phyloP scores from a whole-genome alignment of 345 rosid genomes.

The Salix arbutifolia region DNA sequence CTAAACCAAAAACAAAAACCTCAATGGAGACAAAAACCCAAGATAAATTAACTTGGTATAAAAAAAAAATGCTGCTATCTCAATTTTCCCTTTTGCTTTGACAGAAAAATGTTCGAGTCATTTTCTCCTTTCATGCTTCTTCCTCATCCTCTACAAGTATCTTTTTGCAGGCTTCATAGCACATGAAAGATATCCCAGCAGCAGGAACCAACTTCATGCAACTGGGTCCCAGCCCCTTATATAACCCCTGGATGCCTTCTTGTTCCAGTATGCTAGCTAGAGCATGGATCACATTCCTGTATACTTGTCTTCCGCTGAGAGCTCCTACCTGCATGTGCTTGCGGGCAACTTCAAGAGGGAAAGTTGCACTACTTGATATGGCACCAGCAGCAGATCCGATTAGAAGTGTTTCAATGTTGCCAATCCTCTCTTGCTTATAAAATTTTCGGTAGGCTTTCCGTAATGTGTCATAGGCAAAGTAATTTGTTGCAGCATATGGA shows the following conservation, averaged over 20 bases:
- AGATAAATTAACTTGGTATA: slow-evolving; percentile 6
- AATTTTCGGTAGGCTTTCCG: slow-evolving; percentile 61
- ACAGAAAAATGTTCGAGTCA: neutral
- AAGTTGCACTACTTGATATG: slow-evolving; percentile 83
- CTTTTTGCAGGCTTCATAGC: slow-evolving; percentile 92
- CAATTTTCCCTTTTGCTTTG: neutral
- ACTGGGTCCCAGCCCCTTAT: slow-evolving; percentile 89
- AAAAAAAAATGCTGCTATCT: neutral
- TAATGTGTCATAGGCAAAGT: slow-evolving; percentile 82
- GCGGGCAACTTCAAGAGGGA: slow-evolving; percentile 94
- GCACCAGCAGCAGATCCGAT: slow-evolving; percentile 90
- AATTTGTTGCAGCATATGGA: slow-evolving; percentile 90
- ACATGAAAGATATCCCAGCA: slow-evolving; percentile 98
- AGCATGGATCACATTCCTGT: slow-evolving; percentile 81
- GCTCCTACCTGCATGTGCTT: slow-evolving; percentile 99
- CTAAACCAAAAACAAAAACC: neutral
- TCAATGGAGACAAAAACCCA: neutral
- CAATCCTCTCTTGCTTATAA: slow-evolving; percentile 76
- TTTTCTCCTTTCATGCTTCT: slow-evolving; percentile 30
- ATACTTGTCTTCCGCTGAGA: slow-evolving; percentile 75
- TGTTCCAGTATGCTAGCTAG: slow-evolving; percentile 70
- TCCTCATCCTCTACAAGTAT: slow-evolving; percentile 63
- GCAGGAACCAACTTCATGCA: slow-evolving; percentile 97
- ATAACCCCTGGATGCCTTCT: slow-evolving; percentile 78
- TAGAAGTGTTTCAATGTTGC: slow-evolving; percentile 80